A percentile compares a stretch with the other conserved stretches of the same genome.
These are phyloP conservation scores for Coix lacrymajobi DNA, from an alignment of 176 grass and related monocot species.

Conservation along the genomic window DNA sequence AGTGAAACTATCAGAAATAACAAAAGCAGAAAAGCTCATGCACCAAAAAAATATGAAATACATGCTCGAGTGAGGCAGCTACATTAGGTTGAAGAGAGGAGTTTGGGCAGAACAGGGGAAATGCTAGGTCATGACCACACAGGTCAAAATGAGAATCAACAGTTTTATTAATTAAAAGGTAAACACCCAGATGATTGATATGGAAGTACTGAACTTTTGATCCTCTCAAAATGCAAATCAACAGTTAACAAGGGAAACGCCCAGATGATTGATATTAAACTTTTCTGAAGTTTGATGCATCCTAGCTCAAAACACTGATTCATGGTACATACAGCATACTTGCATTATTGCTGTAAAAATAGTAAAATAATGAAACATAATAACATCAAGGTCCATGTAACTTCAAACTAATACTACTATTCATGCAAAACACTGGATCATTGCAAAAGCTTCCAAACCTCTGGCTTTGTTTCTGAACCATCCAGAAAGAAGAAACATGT, in stretches of 20 bases:
- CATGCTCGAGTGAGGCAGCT: neutral
- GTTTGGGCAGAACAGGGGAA: neutral
- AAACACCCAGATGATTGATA: neutral
- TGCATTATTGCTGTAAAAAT: neutral
- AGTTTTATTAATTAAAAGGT: neutral
- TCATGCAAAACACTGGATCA: neutral
- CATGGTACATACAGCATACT: neutral
- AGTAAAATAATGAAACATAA: neutral
- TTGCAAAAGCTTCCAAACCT: constrained; percentile 47
- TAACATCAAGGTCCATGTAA: neutral
- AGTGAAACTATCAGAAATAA: constrained; percentile 29
- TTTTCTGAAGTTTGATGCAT: neutral
- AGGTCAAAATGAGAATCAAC: neutral
- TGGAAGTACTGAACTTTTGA: neutral
- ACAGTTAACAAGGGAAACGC: neutral
- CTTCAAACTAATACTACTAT: neutral
- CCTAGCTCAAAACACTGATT: neutral
- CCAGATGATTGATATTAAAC: neutral
- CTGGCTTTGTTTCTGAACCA: constrained; percentile 77
- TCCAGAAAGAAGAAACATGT: constrained; percentile 87
- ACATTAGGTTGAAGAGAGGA: neutral
- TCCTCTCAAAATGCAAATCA: neutral
- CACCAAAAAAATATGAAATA: neutral
- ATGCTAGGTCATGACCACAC: neutral
- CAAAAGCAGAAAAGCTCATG: neutral